Base-by-base conservation (phyloP, 2,329 filamentous ascomycete genomes). In the Ascochyta lentis region DNA sequence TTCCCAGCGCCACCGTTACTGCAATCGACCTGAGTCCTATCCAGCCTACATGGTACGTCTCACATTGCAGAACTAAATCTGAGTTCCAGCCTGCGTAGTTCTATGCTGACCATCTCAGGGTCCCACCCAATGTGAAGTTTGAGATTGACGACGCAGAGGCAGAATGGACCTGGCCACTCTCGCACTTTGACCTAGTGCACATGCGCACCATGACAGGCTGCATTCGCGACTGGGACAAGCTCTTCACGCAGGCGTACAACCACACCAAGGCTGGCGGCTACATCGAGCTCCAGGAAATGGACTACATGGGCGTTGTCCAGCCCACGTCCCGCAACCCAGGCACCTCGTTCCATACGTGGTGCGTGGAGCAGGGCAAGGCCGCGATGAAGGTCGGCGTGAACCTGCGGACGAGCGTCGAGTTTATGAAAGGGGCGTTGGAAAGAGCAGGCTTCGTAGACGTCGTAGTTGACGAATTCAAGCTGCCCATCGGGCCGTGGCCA, bases 101-200 rank as follows among this genome's bases (percentile, higher is more conserved):
- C 6, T 9, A 22, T 13, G 26, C 55, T 50, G 45, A 47, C 22
- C 22, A 6, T 9, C 7, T 1, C 38, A 64, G 59, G 64, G 64
- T 68, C 13, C 66, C 66, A 1, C 66, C 63, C 26, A 68, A 67
- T 31, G 63, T 68, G 34, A 65, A 66, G 24, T 70, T 70, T 35
- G 64, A 68, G 45, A 65, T 71, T 48, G 67, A 71, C 51, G 67
- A 71, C 44, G 67, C 66, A 19, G 68, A 71, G 43, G 61, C 65
- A 33, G 43, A 56, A n/a, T 69, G 67, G 68, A 68, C 66, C 9
- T 70, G 65, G 63, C 84, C 82, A 45, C 71, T 76, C 8, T 70
- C 79, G 29, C 72, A 74, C 22, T 86, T 84, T 65, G 85, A 88
- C 67, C 80, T 83, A 59, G 81, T 88, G 79, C 77, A 82, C 79